Conservation (phyloP, 106 monocot genomes). For the Acorus calamus region DNA sequence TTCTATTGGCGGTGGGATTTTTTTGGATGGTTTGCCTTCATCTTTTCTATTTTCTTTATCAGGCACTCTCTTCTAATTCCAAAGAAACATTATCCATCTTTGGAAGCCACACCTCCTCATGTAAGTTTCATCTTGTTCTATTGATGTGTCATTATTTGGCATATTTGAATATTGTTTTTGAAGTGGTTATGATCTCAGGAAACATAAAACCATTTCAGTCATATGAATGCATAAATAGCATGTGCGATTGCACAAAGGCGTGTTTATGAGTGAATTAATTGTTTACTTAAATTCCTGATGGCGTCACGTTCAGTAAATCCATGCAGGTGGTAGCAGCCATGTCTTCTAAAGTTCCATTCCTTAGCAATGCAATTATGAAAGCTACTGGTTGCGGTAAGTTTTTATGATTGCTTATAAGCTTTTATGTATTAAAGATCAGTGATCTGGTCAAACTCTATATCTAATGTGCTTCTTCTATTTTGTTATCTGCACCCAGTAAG, state of each 20-base stretch:
- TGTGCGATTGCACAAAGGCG: too few species aligned
- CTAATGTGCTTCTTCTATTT: too few species aligned
- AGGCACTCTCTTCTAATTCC: conserved; percentile 90
- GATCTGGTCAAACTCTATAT: too few species aligned
- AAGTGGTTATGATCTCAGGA: too few species aligned
- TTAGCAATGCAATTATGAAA: conserved; percentile 83
- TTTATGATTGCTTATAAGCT: too few species aligned
- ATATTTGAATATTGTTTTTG: too few species aligned
- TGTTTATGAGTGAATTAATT: too few species aligned
- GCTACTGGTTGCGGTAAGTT: conserved; percentile 76
- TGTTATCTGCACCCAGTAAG: too few species aligned
- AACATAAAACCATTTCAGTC: too few species aligned
- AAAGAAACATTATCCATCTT: conserved; percentile 66
- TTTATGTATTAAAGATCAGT: too few species aligned
- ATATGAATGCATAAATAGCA: too few species aligned
- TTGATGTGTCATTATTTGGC: neutral
- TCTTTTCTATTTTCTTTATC: conserved; percentile 6
- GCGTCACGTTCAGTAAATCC: neutral
- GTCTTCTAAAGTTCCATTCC: conserved; percentile 76
- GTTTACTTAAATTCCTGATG: too few species aligned
- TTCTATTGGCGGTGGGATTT: neutral
- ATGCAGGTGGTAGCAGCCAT: conserved; percentile 74
- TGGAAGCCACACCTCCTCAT: conserved; percentile 59
- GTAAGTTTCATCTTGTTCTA: conserved; percentile 26
- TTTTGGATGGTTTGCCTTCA: neutral